Conservation (phyloP, 2,329 filamentous ascomycete genomes). For the Coniochaeta hoffmannii region DNA sequence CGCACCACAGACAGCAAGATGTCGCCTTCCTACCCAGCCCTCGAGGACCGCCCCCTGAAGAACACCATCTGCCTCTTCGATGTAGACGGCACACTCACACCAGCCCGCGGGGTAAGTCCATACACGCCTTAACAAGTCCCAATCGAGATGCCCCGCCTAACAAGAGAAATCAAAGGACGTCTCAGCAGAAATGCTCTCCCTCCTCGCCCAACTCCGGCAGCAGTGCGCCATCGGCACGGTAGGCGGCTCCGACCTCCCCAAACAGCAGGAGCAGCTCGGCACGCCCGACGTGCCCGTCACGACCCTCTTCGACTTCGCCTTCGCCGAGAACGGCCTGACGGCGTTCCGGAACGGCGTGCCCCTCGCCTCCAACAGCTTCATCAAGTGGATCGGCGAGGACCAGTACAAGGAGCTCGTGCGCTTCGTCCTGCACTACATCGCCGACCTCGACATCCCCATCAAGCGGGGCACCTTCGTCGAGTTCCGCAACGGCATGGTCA, state of each 20-base stretch:
- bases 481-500: conserved; percentile 90
- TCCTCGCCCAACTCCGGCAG: conserved; percentile 74
- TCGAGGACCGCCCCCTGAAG: conserved; percentile 78
- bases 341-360: conserved; percentile 76
- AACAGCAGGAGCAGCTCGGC: conserved; percentile 95
- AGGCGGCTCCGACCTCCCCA: conserved; percentile 82
- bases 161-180: conserved; percentile 41
- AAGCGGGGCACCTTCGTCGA: conserved; percentile 82
- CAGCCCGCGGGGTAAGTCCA: conserved; percentile 64
- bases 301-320: conserved; percentile 92
- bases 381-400: conserved; percentile 80
- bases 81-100: conserved; percentile 87
- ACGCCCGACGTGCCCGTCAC: conserved; percentile 61
- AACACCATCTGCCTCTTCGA: conserved; percentile 96
- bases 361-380: conserved; percentile 78
- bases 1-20: conserved; percentile 22
- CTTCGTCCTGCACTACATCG: conserved; percentile 75
- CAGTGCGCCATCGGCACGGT: conserved; percentile 88
- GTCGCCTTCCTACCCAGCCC: conserved; percentile 56
- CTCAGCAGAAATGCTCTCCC: conserved; percentile 72
- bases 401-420: conserved; percentile 71
- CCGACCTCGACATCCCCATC: conserved; percentile 74
- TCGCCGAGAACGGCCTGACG: conserved; percentile 92
- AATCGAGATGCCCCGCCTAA: background rate
- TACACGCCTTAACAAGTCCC: background rate